Evolutionary conservation across 2,329 filamentous ascomycete species (phyloP).

Genomic region (Claviceps pazoutovae): DNA sequence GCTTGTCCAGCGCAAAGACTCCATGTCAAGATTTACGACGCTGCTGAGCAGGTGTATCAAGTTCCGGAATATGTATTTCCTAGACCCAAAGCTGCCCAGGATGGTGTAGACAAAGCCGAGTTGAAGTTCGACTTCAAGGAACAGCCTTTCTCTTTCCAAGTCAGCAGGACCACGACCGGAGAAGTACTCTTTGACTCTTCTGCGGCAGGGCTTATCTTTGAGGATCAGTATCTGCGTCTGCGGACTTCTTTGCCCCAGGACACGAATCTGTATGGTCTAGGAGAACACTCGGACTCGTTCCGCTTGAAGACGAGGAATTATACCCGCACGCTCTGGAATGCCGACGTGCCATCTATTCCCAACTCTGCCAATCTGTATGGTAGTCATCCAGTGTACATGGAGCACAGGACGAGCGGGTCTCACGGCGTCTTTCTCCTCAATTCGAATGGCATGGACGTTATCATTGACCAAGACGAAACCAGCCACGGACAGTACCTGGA

Average conservation of each 20-base stretch:
- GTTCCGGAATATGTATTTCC: constrained; percentile 52
- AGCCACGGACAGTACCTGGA: constrained; percentile 52
- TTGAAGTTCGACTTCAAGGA: constrained; percentile 27
- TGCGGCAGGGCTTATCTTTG: constrained; percentile 50
- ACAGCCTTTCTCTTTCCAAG: constrained; percentile 49
- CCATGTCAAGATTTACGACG: constrained; percentile 59
- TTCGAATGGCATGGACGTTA: constrained; percentile 65
- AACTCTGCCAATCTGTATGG: constrained; percentile 55
- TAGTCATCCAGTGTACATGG: constrained; percentile 61
- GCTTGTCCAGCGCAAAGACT: constrained; percentile 34
- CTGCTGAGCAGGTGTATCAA: constrained; percentile 51
- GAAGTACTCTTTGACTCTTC: constrained; percentile 52
- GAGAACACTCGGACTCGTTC: constrained; percentile 58
- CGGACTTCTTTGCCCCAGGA: constrained; percentile 51
- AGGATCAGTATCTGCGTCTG: constrained; percentile 59
- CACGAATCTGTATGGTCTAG: constrained; percentile 61
- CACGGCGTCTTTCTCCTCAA: constrained; percentile 58
- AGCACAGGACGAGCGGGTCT: constrained; percentile 46
- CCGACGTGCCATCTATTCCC: constrained; percentile 50
- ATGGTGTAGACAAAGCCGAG: constrained; percentile 16
- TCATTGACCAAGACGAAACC: constrained; percentile 47
- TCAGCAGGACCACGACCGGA: constrained; percentile 23
- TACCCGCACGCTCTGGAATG: constrained; percentile 54
- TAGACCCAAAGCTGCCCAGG: constrained; percentile 29
- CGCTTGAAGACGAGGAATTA: constrained; percentile 52